Percentiles rank a stretch among this genome's conserved stretches.
Conservation (phyloP, 2,329 filamentous ascomycete genomes). For the Aquanectria penicillioides region DNA sequence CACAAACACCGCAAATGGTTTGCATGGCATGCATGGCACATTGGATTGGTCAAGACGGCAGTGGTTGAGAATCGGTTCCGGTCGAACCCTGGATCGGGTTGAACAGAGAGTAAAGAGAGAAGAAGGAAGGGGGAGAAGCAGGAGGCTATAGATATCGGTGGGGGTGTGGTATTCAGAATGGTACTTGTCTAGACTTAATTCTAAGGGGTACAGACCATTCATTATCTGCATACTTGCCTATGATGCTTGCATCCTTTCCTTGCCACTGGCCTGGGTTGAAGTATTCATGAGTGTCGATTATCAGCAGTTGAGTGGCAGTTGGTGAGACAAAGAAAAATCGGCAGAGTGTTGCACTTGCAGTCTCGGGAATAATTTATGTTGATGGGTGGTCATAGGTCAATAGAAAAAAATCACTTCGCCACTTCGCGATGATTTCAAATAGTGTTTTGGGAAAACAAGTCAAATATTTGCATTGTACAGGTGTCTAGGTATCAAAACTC, state of each 20-base stretch:
- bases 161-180: constrained; percentile 15
- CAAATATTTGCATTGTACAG: constrained; percentile 20
- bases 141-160: constrained; percentile 2
- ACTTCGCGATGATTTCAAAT: neutral
- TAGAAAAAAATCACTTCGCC: neutral
- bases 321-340: too few relatives aligned
- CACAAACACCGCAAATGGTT: constrained; percentile 11
- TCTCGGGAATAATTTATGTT: too few relatives aligned
- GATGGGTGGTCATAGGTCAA: too few relatives aligned
- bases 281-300: neutral
- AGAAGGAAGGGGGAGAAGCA: neutral
- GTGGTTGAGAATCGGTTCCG: neutral
- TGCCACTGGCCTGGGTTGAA: neutral
- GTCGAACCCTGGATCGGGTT: neutral
- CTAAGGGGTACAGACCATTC: constrained; percentile 3
- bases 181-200: constrained; percentile 21
- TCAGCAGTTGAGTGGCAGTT: neutral
- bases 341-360: too few relatives aligned
- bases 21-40: constrained; percentile 13
- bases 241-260: neutral
- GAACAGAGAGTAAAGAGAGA: neutral
- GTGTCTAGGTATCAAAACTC: constrained; percentile 28
- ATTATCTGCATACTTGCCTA: neutral
- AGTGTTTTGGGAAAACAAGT: constrained; percentile 5
- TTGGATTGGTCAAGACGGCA: neutral